A percentile compares a stretch with the other conserved stretches of the same genome.
Conservation (phyloP, 2,329 filamentous ascomycete species). For the Ascochyta viciae-villosae region DNA sequence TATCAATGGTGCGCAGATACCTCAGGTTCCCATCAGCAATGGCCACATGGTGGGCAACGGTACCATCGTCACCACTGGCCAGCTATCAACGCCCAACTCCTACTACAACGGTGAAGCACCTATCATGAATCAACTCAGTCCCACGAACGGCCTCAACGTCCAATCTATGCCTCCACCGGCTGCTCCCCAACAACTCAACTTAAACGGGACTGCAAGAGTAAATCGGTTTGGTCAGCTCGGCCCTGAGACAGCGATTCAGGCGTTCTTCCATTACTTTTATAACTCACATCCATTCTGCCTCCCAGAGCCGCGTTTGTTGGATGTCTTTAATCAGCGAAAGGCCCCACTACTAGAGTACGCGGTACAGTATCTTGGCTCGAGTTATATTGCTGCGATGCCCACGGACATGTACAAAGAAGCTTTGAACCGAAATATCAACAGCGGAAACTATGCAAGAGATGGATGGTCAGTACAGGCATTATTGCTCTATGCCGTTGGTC, state of each 20-base stretch:
- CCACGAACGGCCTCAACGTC: slow-evolving; percentile 30
- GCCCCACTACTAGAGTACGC: slow-evolving; percentile 58
- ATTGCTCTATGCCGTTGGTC: slow-evolving; percentile 75
- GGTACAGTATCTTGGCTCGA: slow-evolving; percentile 64
- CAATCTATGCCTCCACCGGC: slow-evolving; percentile 28
- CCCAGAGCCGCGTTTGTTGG: slow-evolving; percentile 53
- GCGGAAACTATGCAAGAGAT: slow-evolving; percentile 42
- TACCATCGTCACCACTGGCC: slow-evolving; percentile 23
- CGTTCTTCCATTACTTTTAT: slow-evolving; percentile 60
- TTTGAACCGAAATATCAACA: slow-evolving; percentile 41
- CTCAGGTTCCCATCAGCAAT: slow-evolving; percentile 26
- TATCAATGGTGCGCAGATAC: slow-evolving; percentile 30
- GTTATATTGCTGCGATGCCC: slow-evolving; percentile 57
- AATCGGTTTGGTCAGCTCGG: slow-evolving; percentile 39
- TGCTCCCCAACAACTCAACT: slow-evolving; percentile 35
- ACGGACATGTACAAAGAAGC: slow-evolving; percentile 55
- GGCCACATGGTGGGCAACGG: slow-evolving; percentile 21
- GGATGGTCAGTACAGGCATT: slow-evolving; percentile 76
- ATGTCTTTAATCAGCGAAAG: slow-evolving; percentile 50
- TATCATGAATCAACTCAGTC: slow-evolving; percentile 33
- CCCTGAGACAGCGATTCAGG: slow-evolving; percentile 39
- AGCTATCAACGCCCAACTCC: slow-evolving; percentile 42
- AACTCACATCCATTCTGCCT: slow-evolving; percentile 64
- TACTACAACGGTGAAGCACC: slow-evolving; percentile 37
- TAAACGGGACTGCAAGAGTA: slow-evolving; percentile 41